Percentiles rank a stretch among this genome's conserved stretches.
These are phyloP conservation scores for Lecanoromycetidae sp. DNA, from an alignment of 2,329 filamentous ascomycete species.

Conservation along the genomic window DNA sequence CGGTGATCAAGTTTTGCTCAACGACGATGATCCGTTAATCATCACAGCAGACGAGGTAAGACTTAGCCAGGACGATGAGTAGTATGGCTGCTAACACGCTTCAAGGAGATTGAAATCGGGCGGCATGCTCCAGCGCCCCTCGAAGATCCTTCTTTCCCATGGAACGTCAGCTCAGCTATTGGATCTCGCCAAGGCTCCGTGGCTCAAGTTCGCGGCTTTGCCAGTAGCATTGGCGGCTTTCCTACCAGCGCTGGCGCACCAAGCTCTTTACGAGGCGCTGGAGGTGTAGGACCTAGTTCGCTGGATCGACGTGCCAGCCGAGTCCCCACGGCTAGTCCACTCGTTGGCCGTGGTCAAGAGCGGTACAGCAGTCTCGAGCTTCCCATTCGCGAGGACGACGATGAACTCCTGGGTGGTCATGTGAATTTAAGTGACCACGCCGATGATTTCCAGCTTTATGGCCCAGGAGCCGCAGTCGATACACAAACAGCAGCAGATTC, in stretches of 20 bases:
- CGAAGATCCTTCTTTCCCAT: conserved; percentile 57
- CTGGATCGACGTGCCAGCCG: conserved; percentile 36
- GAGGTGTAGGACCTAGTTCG: conserved; percentile 21
- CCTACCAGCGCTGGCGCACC: conserved; percentile 25
- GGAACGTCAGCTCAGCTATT: conserved; percentile 49
- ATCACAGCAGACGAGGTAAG: conserved; percentile 31
- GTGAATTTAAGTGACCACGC: conserved; percentile 5
- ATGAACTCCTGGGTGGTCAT: conserved; percentile 9
- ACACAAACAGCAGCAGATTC: conserved; percentile 37
- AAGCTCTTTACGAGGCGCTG: conserved; percentile 22
- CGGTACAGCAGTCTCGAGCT: conserved; percentile 20
- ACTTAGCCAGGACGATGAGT: too few relatives aligned
- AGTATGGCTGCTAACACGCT: background rate
- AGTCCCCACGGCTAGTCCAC: conserved; percentile 48
- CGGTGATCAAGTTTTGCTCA: conserved; percentile 16
- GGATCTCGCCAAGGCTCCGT: conserved; percentile 38
- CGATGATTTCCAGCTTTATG: conserved; percentile 36
- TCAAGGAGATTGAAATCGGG: conserved; percentile 52
- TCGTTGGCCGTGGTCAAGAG: conserved; percentile 40
- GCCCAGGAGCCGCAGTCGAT: conserved; percentile 34
- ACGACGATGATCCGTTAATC: conserved; percentile 25
- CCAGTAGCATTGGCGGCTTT: conserved; percentile 28
- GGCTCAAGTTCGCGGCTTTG: conserved; percentile 23
- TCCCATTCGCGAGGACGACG: conserved; percentile 8
- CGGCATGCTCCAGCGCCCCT: conserved; percentile 55